phyloP scores from a whole-genome alignment of 2,329 filamentous ascomycete species.

The Ophiosphaerella korrae region DNA sequence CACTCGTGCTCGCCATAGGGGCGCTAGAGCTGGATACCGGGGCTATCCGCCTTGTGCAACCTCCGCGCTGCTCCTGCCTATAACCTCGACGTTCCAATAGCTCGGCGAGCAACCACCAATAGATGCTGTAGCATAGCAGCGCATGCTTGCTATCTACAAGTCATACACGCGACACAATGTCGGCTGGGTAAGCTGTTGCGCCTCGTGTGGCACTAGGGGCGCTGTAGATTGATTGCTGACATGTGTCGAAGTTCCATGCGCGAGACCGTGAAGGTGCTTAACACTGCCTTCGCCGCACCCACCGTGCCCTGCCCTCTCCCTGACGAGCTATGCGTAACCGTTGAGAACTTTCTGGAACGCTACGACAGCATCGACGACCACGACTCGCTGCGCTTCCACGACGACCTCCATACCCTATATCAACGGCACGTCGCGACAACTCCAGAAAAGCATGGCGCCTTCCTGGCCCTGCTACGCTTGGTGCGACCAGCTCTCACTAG shows the following conservation, averaged over 20 bases:
- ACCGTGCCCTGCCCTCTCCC: conserved; percentile 63
- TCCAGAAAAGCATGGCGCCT: conserved; percentile 65
- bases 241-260: conserved; percentile 51
- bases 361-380: conserved; percentile 71
- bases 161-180: conserved; percentile 15
- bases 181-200: conserved; percentile 27
- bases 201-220: background rate
- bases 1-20: background rate
- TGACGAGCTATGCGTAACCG: conserved; percentile 64
- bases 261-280: conserved; percentile 55
- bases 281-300: conserved; percentile 49
- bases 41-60: background rate
- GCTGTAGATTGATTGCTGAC: conserved; percentile 9
- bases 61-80: background rate
- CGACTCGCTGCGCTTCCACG: conserved; percentile 72
- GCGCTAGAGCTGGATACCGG: background rate
- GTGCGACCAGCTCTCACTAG: conserved; percentile 69
- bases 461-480: conserved; percentile 69
- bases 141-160: conserved; percentile 4
- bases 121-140: conserved; percentile 9
- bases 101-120: conserved; percentile 10
- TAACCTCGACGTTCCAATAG: background rate
- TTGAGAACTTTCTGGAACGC: conserved; percentile 71
- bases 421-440: conserved; percentile 65
- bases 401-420: conserved; percentile 72